Evolutionary conservation across 1,284 basidiomycete species (phyloP).

Genomic region (Cryptococcus neoformans): DNA sequence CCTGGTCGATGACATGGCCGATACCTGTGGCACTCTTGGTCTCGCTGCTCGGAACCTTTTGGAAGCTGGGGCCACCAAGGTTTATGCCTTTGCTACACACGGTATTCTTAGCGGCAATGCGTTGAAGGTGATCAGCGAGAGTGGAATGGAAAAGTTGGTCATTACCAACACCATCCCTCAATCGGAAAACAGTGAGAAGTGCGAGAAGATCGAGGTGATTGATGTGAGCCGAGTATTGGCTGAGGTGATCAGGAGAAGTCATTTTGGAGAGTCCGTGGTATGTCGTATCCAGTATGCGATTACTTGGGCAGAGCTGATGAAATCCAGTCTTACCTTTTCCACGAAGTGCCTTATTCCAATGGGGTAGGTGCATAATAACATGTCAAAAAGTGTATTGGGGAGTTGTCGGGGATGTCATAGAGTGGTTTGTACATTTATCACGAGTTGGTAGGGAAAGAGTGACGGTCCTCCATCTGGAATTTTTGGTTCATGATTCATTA

Average conservation of each 20-base stretch:
- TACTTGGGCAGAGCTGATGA: not conserved
- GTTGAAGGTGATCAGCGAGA: slow-evolving; percentile 64
- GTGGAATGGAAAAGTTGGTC: slow-evolving; percentile 87
- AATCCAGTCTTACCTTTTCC: slow-evolving; percentile 50
- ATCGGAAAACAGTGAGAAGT: slow-evolving; percentile 66
- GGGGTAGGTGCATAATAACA: slow-evolving; percentile 7
- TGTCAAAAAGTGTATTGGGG: not conserved
- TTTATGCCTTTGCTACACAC: slow-evolving; percentile 95
- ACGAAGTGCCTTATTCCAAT: slow-evolving; percentile 49
- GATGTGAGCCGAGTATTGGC: slow-evolving; percentile 94
- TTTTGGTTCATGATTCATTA: not conserved
- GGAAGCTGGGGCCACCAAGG: slow-evolving; percentile 83
- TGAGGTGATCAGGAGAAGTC: slow-evolving; percentile 86
- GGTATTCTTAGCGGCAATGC: slow-evolving; percentile 93
- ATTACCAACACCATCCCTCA: slow-evolving; percentile 99
- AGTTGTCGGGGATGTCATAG: not conserved
- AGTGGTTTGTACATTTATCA: not conserved
- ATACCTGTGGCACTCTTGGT: slow-evolving; percentile 97
- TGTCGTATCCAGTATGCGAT: slow-evolving; percentile 17
- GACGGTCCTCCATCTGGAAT: not conserved
- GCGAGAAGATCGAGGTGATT: slow-evolving; percentile 90
- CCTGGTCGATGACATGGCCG: slow-evolving; percentile 99
- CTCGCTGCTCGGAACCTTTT: slow-evolving; percentile 85
- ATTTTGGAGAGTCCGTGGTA: slow-evolving; percentile 51
- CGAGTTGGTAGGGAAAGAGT: not conserved